phyloP scores from a whole-genome alignment of 768 basidiomycete species.

The Leccinum arenicola region DNA sequence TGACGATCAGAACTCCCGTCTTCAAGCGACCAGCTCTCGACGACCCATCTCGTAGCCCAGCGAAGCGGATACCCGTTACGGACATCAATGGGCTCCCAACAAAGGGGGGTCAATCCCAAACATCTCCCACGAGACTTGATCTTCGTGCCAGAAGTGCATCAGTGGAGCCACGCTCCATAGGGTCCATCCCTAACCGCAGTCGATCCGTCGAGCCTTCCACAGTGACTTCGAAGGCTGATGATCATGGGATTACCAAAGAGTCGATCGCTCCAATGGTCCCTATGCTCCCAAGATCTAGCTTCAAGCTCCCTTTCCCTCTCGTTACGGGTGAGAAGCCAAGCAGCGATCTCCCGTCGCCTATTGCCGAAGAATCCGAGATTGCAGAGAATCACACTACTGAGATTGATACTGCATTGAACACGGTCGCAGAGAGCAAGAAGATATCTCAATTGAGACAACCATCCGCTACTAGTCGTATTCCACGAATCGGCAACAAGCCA shows the following conservation, averaged over 20 bases:
- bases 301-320: constrained; percentile 31
- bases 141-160: constrained; percentile 33
- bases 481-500: constrained; percentile 57
- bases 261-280: constrained; percentile 20
- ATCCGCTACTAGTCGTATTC: constrained; percentile 52
- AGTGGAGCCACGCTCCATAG: constrained; percentile 32
- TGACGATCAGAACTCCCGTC: constrained; percentile 27
- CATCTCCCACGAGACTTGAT: constrained; percentile 18
- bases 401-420: constrained; percentile 16
- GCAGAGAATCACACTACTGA: constrained; percentile 1
- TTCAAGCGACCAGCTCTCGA: constrained; percentile 41
- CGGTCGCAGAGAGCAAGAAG: constrained; percentile 20
- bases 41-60: constrained; percentile 37
- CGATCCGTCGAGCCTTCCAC: constrained; percentile 30
- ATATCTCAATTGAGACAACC: constrained; percentile 51
- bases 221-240: constrained; percentile 3
- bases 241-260: constrained; percentile 17
- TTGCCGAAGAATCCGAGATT: constrained; percentile 33
- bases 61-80: constrained; percentile 32
- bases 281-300: constrained; percentile 3
- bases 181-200: constrained; percentile 18
- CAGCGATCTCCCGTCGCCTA: constrained; percentile 25
- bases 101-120: constrained; percentile 3
- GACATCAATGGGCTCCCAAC: constrained; percentile 29
- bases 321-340: constrained; percentile 18